These are phyloP conservation scores for Cryphonectria nitschkei DNA, from an alignment of 2,329 filamentous ascomycete species.

Conservation along the genomic window DNA sequence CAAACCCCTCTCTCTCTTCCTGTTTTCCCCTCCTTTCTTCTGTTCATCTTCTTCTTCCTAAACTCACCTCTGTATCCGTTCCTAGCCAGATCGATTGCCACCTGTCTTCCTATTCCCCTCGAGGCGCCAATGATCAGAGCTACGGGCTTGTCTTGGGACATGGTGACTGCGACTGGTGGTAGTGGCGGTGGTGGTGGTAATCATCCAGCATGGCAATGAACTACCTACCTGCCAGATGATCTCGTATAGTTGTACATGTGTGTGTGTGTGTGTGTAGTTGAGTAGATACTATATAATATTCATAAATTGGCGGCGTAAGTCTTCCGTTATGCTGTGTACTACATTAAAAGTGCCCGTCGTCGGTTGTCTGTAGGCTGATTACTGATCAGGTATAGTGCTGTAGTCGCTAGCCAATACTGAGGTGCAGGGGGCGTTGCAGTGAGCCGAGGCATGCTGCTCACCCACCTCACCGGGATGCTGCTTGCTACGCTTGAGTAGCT, in stretches of 20 bases:
- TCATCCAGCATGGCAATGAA: slow-evolving; percentile 1
- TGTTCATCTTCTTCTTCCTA: background rate
- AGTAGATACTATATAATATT: background rate
- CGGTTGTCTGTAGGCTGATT: slow-evolving; percentile 8
- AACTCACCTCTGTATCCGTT: slow-evolving; percentile 68
- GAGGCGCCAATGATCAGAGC: slow-evolving; percentile 77
- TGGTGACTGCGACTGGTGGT: slow-evolving; percentile 27
- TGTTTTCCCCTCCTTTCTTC: too few relatives aligned
- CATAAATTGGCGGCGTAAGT: too few relatives aligned
- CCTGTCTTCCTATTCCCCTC: slow-evolving; percentile 78
- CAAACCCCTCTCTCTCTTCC: background rate
- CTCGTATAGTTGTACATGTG: background rate
- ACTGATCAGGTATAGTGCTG: slow-evolving; percentile 14
- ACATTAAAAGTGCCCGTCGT: background rate
- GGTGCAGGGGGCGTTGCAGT: background rate
- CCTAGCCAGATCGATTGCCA: slow-evolving; percentile 76
- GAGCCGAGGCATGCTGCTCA: background rate
- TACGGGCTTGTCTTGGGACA: slow-evolving; percentile 50
- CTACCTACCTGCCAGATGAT: background rate
- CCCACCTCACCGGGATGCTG: too few relatives aligned
- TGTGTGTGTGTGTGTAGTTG: background rate
- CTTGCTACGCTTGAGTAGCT: too few relatives aligned
- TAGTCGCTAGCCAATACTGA: background rate
- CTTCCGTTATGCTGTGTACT: background rate
- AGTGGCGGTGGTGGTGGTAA: background rate